Percentiles rank a stretch among this genome's conserved stretches.
Evolutionary conservation across 352 stramenopile species (phyloP).

Genomic region (Globisporangium takayamanum): DNA sequence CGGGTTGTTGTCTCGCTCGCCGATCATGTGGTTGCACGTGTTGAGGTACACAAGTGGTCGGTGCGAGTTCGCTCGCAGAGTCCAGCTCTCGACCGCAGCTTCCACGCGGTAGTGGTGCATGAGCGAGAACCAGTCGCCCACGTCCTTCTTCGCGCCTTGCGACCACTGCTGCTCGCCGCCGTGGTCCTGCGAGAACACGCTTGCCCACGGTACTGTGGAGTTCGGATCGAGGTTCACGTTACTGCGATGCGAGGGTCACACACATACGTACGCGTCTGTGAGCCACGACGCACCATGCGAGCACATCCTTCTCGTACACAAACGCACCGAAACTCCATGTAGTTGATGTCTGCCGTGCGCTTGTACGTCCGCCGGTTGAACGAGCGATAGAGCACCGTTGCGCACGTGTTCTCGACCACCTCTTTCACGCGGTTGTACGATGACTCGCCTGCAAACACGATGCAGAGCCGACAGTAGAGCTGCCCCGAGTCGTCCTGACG

Average conservation of each 20-base stretch:
- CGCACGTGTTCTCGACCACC: slow-evolving; percentile 65
- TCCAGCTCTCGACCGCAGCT: slow-evolving; percentile 41
- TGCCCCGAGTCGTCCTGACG: slow-evolving; percentile 36
- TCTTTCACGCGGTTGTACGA: slow-evolving; percentile 79
- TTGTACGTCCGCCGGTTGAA: slow-evolving; percentile 86
- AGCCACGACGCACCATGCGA: not conserved
- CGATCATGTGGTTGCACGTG: slow-evolving; percentile 89
- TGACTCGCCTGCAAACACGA: slow-evolving; percentile 77
- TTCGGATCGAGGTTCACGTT: slow-evolving; percentile 55
- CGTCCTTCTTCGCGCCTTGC: slow-evolving; percentile 77
- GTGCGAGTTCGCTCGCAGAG: slow-evolving; percentile 26
- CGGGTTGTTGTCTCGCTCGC: slow-evolving; percentile 77
- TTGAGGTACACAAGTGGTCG: slow-evolving; percentile 81
- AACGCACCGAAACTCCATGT: slow-evolving; percentile 75
- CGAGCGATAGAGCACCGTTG: slow-evolving; percentile 75
- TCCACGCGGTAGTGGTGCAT: slow-evolving; percentile 84
- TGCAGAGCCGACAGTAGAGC: slow-evolving; percentile 73
- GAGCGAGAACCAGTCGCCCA: slow-evolving; percentile 84
- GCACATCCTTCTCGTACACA: not conserved
- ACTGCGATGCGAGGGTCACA: slow-evolving; percentile 15
- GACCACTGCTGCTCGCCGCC: slow-evolving; percentile 72
- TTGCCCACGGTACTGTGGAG: slow-evolving; percentile 39
- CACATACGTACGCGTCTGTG: not conserved
- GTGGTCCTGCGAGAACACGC: slow-evolving; percentile 70
- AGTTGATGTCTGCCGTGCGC: slow-evolving; percentile 86